phyloP scores from a whole-genome alignment of 371 early-diverging fungal genomes.

The Mortierella sp. region DNA sequence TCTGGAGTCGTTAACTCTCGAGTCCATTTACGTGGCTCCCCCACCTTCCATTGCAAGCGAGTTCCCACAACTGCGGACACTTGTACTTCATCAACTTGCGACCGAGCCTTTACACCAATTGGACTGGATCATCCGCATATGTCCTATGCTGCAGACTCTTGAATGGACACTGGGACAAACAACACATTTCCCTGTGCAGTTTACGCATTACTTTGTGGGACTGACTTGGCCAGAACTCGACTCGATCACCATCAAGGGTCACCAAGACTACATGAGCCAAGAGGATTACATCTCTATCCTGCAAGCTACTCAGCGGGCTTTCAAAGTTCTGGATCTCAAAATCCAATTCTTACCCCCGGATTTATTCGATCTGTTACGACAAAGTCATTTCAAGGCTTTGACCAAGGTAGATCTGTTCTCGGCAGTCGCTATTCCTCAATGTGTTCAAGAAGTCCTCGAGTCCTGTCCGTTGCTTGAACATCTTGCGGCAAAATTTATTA shows the following conservation, averaged over 20 bases:
- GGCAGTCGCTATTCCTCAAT: not conserved
- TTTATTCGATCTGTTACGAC: not conserved
- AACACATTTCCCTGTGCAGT: not conserved
- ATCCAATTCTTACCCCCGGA: not conserved
- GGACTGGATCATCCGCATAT: constrained; percentile 5
- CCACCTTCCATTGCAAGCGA: not conserved
- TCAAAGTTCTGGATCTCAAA: not conserved
- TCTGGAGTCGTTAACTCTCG: not conserved
- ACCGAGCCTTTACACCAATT: not conserved
- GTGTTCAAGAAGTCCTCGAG: not conserved
- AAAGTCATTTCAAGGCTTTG: not conserved
- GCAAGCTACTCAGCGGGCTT: not conserved
- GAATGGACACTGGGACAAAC: not conserved
- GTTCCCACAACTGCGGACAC: constrained; percentile 13
- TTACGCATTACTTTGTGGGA: not conserved
- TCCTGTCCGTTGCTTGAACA: too few relatives aligned
- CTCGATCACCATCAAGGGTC: constrained; percentile 7
- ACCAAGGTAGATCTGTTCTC: not conserved
- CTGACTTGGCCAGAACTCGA: constrained; percentile 17
- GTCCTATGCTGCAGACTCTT: constrained; percentile 10
- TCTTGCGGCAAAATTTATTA: too few relatives aligned
- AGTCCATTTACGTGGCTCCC: too few relatives aligned
- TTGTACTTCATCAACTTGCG: not conserved
- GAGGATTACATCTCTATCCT: not conserved
- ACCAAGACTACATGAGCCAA: not conserved